Conservation (phyloP, 768 basidiomycete species). For the Phaeotremella fagi region DNA sequence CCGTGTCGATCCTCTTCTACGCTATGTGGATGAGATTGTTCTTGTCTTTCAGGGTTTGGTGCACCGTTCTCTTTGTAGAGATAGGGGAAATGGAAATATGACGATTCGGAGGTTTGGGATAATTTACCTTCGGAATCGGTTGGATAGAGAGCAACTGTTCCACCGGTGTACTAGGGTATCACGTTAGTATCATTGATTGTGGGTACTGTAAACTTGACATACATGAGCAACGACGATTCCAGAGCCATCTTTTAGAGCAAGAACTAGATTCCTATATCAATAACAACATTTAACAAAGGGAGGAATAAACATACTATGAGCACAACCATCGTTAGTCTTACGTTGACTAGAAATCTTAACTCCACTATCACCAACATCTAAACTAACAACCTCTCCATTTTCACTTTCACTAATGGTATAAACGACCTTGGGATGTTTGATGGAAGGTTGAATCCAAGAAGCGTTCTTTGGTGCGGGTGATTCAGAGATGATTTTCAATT, state of each 20-base stretch:
- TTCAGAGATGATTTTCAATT: slow-evolving; percentile 51
- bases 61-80: slow-evolving; percentile 52
- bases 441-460: slow-evolving; percentile 67
- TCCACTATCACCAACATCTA: slow-evolving; percentile 57
- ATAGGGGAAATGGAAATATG: slow-evolving; percentile 46
- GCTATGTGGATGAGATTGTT: slow-evolving; percentile 72
- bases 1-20: slow-evolving; percentile 55
- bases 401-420: slow-evolving; percentile 67
- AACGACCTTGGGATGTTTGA: slow-evolving; percentile 52
- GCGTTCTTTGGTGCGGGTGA: slow-evolving; percentile 50
- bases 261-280: slow-evolving; percentile 60
- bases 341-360: slow-evolving; percentile 50
- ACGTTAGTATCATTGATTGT: slow-evolving; percentile 1
- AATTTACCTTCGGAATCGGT: slow-evolving; percentile 50
- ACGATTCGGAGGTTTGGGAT: slow-evolving; percentile 23
- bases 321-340: slow-evolving; percentile 28
- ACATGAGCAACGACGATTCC: slow-evolving; percentile 70
- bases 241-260: slow-evolving; percentile 57
- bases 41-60: slow-evolving; percentile 64
- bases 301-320: slow-evolving; percentile 29
- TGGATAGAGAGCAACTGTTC: slow-evolving; percentile 58
- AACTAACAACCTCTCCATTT: slow-evolving; percentile 58
- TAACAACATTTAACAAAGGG: slow-evolving; percentile 46
- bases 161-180: slow-evolving; percentile 61
- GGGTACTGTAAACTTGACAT: slow-evolving; percentile 44